Evolutionary conservation across 257 asterid species (phyloP).

Genomic region (Solanum bulbocastanum): DNA sequence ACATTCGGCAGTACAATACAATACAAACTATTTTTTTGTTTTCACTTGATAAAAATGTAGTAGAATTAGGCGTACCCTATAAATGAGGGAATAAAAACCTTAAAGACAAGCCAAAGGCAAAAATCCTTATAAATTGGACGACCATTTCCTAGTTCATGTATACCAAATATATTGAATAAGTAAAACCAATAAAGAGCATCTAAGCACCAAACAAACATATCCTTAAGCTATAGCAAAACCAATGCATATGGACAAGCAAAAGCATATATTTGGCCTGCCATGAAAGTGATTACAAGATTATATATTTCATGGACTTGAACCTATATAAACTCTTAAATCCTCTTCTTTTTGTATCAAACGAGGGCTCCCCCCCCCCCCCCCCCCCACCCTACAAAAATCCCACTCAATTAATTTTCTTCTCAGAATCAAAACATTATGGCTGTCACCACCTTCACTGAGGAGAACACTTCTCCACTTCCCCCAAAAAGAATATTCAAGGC

Average conservation of each 20-base stretch:
- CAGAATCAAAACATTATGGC: not conserved
- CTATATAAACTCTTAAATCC: not conserved
- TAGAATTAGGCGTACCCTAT: not conserved
- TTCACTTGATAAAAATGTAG: not conserved
- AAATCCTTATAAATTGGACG: not conserved
- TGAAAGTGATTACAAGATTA: not conserved
- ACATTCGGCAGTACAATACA: not conserved
- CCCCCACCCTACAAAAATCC: not conserved
- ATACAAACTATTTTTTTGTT: not conserved
- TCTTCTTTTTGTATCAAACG: not conserved
- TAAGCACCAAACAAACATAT: not conserved
- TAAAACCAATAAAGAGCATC: not conserved
- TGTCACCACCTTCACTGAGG: constrained; percentile 2
- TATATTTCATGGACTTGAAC: not conserved
- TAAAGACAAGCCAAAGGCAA: not conserved
- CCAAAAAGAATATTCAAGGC: constrained; percentile 6
- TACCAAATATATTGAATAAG: not conserved
- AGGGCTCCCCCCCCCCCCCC: not conserved
- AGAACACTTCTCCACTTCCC: constrained; percentile 1
- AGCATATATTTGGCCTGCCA: not conserved
- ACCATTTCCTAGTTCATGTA: not conserved
- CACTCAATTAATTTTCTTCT: not conserved
- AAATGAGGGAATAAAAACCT: not conserved
- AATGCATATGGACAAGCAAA: not conserved
- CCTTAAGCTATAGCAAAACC: not conserved